Percentiles rank a stretch among this genome's conserved stretches.
phyloP scores from a whole-genome alignment of 495 filamentous ascomycete genomes.

The Penicillium mononematosum region DNA sequence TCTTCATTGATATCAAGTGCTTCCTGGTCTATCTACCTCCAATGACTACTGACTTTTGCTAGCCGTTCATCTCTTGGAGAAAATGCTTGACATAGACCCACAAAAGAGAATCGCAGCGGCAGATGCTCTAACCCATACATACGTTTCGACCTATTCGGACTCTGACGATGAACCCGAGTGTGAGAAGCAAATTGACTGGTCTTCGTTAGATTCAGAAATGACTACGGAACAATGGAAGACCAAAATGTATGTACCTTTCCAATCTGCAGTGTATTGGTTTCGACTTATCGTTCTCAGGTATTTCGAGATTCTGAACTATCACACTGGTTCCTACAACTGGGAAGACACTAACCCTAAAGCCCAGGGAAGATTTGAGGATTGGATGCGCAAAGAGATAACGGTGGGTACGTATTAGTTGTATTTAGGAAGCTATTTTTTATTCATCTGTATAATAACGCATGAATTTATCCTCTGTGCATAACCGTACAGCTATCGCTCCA shows the following conservation, averaged over 20 bases:
- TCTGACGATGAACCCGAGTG: constrained; percentile 86
- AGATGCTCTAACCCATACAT: constrained; percentile 76
- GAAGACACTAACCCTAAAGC: neutral
- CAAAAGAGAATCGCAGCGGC: constrained; percentile 76
- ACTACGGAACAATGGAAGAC: constrained; percentile 13
- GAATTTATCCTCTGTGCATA: neutral
- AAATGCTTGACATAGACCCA: constrained; percentile 91
- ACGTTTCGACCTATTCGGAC: constrained; percentile 86
- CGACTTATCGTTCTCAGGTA: neutral
- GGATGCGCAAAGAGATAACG: constrained; percentile 1
- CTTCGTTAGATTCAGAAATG: constrained; percentile 15
- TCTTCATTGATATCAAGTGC: neutral
- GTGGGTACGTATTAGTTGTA: constrained; percentile 3
- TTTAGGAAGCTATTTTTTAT: neutral
- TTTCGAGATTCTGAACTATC: constrained; percentile 7
- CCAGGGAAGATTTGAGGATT: neutral
- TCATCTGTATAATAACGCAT: neutral
- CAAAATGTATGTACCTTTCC: constrained; percentile 8
- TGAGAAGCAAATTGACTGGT: constrained; percentile 14
- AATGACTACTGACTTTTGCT: constrained; percentile 1
- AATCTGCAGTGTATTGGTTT: neutral
- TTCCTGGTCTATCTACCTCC: neutral
- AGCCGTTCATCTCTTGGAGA: constrained; percentile 86
- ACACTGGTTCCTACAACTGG: constrained; percentile 4
- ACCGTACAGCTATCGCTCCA: neutral